A percentile compares a stretch with the other conserved stretches of the same genome.
phyloP scores from a whole-genome alignment of 129 eudicot genomes.

The Centella asiatica region DNA sequence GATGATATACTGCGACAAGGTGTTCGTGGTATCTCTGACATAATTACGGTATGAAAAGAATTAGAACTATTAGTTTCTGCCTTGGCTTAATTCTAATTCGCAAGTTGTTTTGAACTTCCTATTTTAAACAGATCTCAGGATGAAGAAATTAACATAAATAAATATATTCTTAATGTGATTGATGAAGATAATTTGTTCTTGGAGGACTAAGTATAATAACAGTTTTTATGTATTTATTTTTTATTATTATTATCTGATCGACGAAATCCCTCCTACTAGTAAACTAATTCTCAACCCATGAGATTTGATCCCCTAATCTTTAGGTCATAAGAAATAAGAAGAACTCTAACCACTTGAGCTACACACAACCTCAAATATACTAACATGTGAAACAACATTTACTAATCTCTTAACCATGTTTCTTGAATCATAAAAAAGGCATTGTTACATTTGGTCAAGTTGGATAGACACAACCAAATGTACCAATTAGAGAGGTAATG shows the following conservation, averaged over 20 bases:
- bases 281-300: too few species aligned
- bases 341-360: too few species aligned
- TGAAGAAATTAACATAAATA: not conserved
- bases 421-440: not conserved
- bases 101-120: not conserved
- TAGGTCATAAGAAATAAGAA: too few species aligned
- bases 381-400: not conserved
- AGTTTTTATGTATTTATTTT: too few species aligned
- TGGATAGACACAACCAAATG: not conserved
- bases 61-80: not conserved
- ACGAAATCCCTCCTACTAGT: too few species aligned
- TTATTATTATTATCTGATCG: too few species aligned
- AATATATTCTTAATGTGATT: not conserved
- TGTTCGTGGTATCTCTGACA: constrained; percentile 96
- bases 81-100: not conserved
- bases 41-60: constrained; percentile 55
- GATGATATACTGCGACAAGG: constrained; percentile 97
- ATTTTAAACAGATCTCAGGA: not conserved
- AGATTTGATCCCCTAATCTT: too few species aligned
- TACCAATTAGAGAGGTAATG: not conserved
- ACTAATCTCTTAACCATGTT: not conserved
- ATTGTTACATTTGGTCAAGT: not conserved
- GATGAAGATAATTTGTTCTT: not conserved
- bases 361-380: too few species aligned
- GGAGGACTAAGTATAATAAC: not conserved